These are phyloP conservation scores for Helminthosporium solani DNA, from an alignment of 2,329 filamentous ascomycete species.

Conservation along the genomic window DNA sequence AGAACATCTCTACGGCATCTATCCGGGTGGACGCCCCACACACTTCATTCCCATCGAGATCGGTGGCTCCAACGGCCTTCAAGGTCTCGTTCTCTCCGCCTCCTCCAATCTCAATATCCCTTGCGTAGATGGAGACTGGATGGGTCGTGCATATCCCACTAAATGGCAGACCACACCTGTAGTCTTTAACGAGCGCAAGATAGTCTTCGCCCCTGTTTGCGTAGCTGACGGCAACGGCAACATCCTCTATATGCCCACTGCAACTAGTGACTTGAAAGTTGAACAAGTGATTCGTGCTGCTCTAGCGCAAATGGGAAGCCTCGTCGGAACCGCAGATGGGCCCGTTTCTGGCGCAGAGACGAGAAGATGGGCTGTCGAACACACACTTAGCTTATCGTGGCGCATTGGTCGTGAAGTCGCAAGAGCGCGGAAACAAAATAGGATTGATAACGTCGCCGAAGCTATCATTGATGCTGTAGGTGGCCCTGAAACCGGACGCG, in stretches of 20 bases:
- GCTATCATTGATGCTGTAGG: constrained; percentile 47
- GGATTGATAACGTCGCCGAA: constrained; percentile 40
- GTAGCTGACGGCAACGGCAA: constrained; percentile 48
- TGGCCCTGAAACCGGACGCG: constrained; percentile 36
- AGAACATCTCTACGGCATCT: constrained; percentile 36
- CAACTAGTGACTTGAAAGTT: constrained; percentile 41
- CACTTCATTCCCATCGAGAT: constrained; percentile 48
- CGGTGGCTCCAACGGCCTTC: constrained; percentile 50
- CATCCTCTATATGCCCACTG: constrained; percentile 41
- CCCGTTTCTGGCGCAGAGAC: constrained; percentile 42
- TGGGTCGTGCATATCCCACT: constrained; percentile 52
- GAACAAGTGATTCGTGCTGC: constrained; percentile 42
- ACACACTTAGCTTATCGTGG: constrained; percentile 43
- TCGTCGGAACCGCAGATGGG: constrained; percentile 40
- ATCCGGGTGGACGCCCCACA: constrained; percentile 35
- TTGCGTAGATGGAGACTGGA: constrained; percentile 50
- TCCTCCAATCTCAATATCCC: constrained; percentile 45
- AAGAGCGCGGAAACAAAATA: constrained; percentile 36
- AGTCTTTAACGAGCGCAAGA: constrained; percentile 44
- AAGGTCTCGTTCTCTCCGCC: constrained; percentile 42
- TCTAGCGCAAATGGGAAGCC: constrained; percentile 39
- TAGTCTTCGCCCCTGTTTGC: constrained; percentile 42
- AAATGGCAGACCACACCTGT: constrained; percentile 48
- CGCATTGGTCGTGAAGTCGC: constrained; percentile 42
- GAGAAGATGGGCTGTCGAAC: constrained; percentile 41